Percentiles rank a stretch among this genome's conserved stretches.
Conservation (phyloP, 2,329 filamentous ascomycete genomes). For the Exserohilum rostratum region DNA sequence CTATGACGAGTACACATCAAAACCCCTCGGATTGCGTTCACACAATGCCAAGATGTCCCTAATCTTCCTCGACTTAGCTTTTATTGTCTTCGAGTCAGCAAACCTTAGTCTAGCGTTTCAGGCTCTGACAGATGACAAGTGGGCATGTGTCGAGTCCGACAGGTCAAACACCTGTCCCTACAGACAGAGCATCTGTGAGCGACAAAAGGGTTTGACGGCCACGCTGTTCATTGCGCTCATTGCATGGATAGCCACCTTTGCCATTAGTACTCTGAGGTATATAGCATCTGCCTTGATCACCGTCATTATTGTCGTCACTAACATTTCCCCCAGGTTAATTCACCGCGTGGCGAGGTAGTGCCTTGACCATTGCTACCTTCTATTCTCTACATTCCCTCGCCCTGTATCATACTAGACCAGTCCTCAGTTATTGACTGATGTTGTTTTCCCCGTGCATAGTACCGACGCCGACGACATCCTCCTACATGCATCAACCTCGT, state of each 20-base stretch:
- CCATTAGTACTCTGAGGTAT: conserved; percentile 66
- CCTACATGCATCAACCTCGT: conserved; percentile 10
- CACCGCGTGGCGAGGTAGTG: conserved; percentile 40
- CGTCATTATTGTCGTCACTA: conserved; percentile 1
- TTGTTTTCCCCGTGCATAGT: not conserved
- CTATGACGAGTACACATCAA: conserved; percentile 94
- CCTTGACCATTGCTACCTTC: conserved; percentile 4
- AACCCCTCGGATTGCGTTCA: conserved; percentile 84
- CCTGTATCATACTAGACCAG: conserved; percentile 2
- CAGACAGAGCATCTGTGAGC: conserved; percentile 59
- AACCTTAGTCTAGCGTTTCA: conserved; percentile 91
- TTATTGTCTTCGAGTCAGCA: conserved; percentile 96
- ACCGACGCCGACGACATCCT: conserved; percentile 6
- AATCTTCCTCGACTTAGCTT: conserved; percentile 89
- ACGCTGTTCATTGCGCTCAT: conserved; percentile 82
- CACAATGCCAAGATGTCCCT: conserved; percentile 86
- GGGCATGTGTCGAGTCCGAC: conserved; percentile 51
- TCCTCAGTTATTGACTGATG: not conserved
- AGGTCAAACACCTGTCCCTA: conserved; percentile 28
- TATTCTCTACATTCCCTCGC: conserved; percentile 5
- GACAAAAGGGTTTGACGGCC: conserved; percentile 74
- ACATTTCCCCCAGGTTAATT: conserved; percentile 29
- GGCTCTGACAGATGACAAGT: conserved; percentile 69
- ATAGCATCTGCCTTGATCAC: not conserved
- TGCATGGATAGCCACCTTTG: conserved; percentile 90